phyloP scores from a whole-genome alignment of 495 filamentous ascomycete genomes.

The Eremomyces bilateralis region DNA sequence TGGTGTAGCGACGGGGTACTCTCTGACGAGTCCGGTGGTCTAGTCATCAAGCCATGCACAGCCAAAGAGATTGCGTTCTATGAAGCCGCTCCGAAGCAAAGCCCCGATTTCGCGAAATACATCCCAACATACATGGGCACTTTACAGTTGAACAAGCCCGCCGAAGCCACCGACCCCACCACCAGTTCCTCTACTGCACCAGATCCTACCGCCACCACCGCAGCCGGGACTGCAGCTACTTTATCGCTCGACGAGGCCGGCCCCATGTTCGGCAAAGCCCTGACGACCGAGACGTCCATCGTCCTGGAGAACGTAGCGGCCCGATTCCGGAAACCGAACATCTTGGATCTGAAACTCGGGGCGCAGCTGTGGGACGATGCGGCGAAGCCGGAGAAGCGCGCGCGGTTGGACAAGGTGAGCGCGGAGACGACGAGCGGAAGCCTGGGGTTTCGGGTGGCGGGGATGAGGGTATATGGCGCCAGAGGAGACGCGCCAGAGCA shows the following conservation, averaged over 20 bases:
- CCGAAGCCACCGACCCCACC: conserved; percentile 5
- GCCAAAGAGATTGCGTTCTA: conserved; percentile 78
- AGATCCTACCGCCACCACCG: conserved; percentile 1
- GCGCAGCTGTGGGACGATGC: conserved; percentile 68
- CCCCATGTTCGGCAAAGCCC: conserved; percentile 16
- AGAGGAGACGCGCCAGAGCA: conserved; percentile 21
- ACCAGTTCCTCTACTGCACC: conserved; percentile 4
- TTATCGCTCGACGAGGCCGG: conserved; percentile 26
- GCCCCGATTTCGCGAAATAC: conserved; percentile 49
- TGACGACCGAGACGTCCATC: conserved; percentile 51
- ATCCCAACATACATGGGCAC: conserved; percentile 78
- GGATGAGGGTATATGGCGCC: conserved; percentile 69
- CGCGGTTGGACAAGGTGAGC: conserved; percentile 56
- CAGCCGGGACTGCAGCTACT: conserved; percentile 2
- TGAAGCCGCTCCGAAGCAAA: conserved; percentile 41
- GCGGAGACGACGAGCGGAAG: conserved; percentile 58
- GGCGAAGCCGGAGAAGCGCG: conserved; percentile 39
- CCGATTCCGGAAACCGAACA: conserved; percentile 69
- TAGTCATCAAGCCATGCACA: conserved; percentile 92
- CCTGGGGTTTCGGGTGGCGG: conserved; percentile 72
- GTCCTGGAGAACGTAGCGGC: conserved; percentile 71
- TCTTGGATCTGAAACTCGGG: conserved; percentile 88
- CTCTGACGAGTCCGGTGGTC: conserved; percentile 58
- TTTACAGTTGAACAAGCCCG: conserved; percentile 26
- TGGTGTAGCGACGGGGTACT: conserved; percentile 65